Evolutionary conservation across 164 flowering plant species (phyloP).

Genomic region (Vitis vinifera): ASM3070453v1 NC_081820.1:27425001-27425500

Average conservation of each 20-base stretch:
- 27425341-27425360: constrained; percentile 61
- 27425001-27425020: constrained; percentile 7
- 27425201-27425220: constrained; percentile 36
- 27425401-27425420: constrained; percentile 66
- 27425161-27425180: neutral
- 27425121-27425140: neutral
- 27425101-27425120: no score
- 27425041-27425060: no score
- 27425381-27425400: constrained; percentile 39
- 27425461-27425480: constrained; percentile 11
- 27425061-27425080: neutral
- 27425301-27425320: neutral
- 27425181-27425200: constrained; percentile 29
- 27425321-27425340: constrained; percentile 65
- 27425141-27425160: neutral
- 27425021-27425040: constrained; percentile 19
- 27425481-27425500: neutral
- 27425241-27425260: constrained; percentile 72
- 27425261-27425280: constrained; percentile 24
- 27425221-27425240: constrained; percentile 75
- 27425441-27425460: constrained; percentile 94
- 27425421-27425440: constrained; percentile 78
- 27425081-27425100: neutral
- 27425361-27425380: constrained; percentile 39
- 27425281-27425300: neutral